Base-by-base conservation (phyloP, 768 basidiomycete genomes). In the Kwoniella sp. region DNA sequence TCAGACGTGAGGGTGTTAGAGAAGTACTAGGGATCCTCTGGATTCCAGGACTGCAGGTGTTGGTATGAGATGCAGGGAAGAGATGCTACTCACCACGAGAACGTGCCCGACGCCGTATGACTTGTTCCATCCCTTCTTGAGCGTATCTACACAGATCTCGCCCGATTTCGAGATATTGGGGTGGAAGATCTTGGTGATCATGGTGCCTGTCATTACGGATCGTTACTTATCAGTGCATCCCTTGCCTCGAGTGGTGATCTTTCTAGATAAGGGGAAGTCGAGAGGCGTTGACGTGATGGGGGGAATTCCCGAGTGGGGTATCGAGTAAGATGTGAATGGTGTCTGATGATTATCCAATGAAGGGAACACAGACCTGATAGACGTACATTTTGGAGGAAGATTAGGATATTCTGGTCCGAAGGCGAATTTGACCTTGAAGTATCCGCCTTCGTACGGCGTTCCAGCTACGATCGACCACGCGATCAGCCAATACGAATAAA, bases 41-140 rank as follows among this genome's bases (percentile, higher is more conserved):
- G n/a, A n/a, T n/a, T n/a, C n/a, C n/a, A n/a, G n/a, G n/a, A n/a
- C 33, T 33, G 33, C 33, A 33, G 33, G 13, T 13, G n/a, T n/a
- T n/a, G n/a, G n/a, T n/a, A n/a, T n/a, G n/a, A n/a, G n/a, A n/a
- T n/a, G n/a, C n/a, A n/a, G n/a, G n/a, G 33, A 13, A 13, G 33
- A 33, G 40, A 9, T 17, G 1, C 8, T 8, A 70, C 71, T 60
- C 47, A 76, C 78, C 62, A 92, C 88, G 17, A 95, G 85, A 63
- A 95, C 95, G 78, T 94, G 91, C 15, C 84, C 86, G 29, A 98
- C 92, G 53, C 94, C 94, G 72, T 91, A 94, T 13, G 88, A 85
- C 24, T 90, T 85, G 78, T 92, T 90, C 94, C 94, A 97, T 73
- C 95, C 92, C 80, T 96, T 95, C 85, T 96, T 97, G 25, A 97